Evolutionary conservation across 139 green algal species (phyloP), one percentile per base, ranked within the genome.

Genomic region (Zygnema circumcarinatum): DNA sequence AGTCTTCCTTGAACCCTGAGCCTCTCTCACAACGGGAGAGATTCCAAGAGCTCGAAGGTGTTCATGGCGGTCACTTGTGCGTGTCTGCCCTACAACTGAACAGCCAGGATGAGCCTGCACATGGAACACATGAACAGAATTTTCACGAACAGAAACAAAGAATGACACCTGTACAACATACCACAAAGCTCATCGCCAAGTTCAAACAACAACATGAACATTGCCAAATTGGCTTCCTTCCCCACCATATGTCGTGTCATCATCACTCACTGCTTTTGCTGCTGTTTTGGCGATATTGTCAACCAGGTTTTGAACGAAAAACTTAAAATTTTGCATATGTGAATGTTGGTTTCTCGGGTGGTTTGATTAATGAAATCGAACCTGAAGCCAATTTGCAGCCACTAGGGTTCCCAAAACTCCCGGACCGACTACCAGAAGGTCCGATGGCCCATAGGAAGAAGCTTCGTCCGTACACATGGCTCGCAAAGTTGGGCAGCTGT

Each of bases 41-140:
- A 98, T 67, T 29, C 96, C 96, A 74, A 98, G 69, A 2, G 87
- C 72, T n/a, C 74, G 52, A 56, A 98, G 90, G 87, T 94, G 92
- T 1, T 94, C 93, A 91, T 99, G 97, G 79, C 86, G 95, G 38
- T 42, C 92, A 21, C 86, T 90, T 11, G 93, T 96, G 89, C 98
- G 98, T n/a, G 97, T 99, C 75, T 98, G 93, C 1, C 95, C 97
- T 2, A 96, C 87, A 1, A 98, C 96, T 0, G 74, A 92, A 20
- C 90, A 92, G 1, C 29, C 76, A 16, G 84, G 94, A 76, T 78
- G 32, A 38, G 33, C n/a, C 84, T 90, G 83, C 1, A 32, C n/a
- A n/a, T n/a, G 76, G 76, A 21, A 80, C 76, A 20, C 38, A 81
- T 29, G 79, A 84, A 20, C 29, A 32, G 76, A 79, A 52, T 88